A percentile compares a stretch with the other conserved stretches of the same genome.
phyloP scores from a whole-genome alignment of 352 stramenopile genomes.

The Aphanomyces astaci region DNA sequence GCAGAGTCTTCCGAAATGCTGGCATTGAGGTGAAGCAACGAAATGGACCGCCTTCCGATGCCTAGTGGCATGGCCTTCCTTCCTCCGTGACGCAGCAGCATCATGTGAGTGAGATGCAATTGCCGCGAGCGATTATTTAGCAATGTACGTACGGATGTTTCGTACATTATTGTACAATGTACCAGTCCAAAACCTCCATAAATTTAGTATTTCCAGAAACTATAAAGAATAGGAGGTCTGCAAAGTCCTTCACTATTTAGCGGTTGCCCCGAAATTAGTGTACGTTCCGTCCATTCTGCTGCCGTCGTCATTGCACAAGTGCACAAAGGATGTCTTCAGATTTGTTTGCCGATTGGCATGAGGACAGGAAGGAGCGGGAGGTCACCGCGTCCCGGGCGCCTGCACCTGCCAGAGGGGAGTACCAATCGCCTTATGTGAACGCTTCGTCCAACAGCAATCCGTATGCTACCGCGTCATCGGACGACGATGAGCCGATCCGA shows the following conservation, averaged over 20 bases:
- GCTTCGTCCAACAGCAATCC: background rate
- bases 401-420: constrained; percentile 6
- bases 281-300: constrained; percentile 8
- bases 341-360: constrained; percentile 85
- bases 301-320: constrained; percentile 19
- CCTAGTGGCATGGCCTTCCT: background rate
- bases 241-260: too few relatives aligned
- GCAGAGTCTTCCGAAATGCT: constrained; percentile 68
- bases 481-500: constrained; percentile 46
- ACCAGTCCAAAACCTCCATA: too few relatives aligned
- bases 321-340: constrained; percentile 61
- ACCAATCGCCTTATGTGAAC: constrained; percentile 29
- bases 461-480: constrained; percentile 26
- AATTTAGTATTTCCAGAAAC: background rate
- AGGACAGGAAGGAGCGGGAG: constrained; percentile 46
- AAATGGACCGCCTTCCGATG: background rate
- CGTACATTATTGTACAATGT: background rate
- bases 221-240: background rate
- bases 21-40: constrained; percentile 68
- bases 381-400: constrained; percentile 1
- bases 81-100: background rate
- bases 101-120: background rate
- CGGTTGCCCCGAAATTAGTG: constrained; percentile 5
- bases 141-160: background rate
- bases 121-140: background rate